Base-by-base conservation (phyloP, 805 yeast species). In the Metschnikowia similis region DNA sequence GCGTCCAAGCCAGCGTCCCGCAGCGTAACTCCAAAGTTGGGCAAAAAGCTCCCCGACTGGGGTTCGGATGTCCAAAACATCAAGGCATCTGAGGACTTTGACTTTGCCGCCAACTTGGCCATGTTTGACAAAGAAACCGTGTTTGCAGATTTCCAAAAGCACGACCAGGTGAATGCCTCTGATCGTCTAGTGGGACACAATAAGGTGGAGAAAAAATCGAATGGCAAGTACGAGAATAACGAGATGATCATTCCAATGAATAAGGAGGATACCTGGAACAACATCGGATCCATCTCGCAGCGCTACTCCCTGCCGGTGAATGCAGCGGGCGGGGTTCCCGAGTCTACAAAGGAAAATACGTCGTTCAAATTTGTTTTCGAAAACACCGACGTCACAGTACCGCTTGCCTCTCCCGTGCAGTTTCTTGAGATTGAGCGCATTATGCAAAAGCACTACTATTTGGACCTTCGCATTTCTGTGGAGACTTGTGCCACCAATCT, bases 121-220 rank as follows among this genome's bases (percentile, higher is more conserved):
- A 82, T 83, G 73, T 91, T 91, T 61, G 94, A 91, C 65, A 91
- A 91, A 65, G 72, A 76, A 51, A 75, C 83, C 6, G 92, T 90
- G 3, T 86, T 91, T 65, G 87, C 85, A 44, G 89, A 89, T 62
- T 77, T 91, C 60, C 82, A 81, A 45, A 75, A 75, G 53, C 69
- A 74, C 48, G 97, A 90, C 62, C 76, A 72, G 16, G 74, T 81
- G 14, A 80, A 76, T 36, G 84, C 85, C 1, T 71, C 75, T 11
- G 74, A 79, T 39, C 75, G 96, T 56, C 73, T 89, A 41, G 96
- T 87, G 6, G 83, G 89, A 3, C 87, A 84, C 63, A 90, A 90
- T 61, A 84, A 80, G 56, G 59, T 75, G 14, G 55, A 52, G n/a
- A 48, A 47, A 35, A 71, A 64, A 2, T 39, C 42, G 13, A 64